These are phyloP conservation scores for Lavandula angustifolia DNA, from an alignment of 257 asterid species.

Conservation along the genomic window DNA sequence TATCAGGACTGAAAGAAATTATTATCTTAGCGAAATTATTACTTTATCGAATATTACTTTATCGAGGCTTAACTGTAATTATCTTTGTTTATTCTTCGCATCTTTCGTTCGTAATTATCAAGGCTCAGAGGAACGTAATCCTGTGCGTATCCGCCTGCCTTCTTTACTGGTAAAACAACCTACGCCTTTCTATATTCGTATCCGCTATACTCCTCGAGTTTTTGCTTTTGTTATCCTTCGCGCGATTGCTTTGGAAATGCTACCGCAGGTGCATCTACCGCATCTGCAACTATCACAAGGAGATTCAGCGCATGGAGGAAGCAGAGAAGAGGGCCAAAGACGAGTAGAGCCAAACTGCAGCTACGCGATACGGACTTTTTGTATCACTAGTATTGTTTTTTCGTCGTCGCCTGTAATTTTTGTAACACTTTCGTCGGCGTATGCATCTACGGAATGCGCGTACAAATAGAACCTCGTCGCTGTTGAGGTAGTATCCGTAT, in stretches of 20 bases:
- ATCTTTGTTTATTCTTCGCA: too few species aligned
- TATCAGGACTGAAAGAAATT: too few species aligned
- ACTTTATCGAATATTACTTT: too few species aligned
- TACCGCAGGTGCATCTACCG: slow-evolving; percentile 79
- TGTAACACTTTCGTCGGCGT: neutral
- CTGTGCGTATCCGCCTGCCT: slow-evolving; percentile 71
- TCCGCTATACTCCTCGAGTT: slow-evolving; percentile 5
- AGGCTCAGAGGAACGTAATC: slow-evolving; percentile 88
- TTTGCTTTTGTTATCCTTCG: slow-evolving; percentile 10
- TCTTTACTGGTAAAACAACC: slow-evolving; percentile 68
- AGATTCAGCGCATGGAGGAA: slow-evolving; percentile 76
- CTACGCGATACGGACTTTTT: neutral
- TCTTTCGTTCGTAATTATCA: too few species aligned
- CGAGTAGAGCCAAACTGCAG: slow-evolving; percentile 41
- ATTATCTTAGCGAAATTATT: too few species aligned
- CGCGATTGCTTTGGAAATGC: slow-evolving; percentile 5
- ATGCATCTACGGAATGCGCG: slow-evolving; percentile 5
- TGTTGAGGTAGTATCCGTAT: neutral
- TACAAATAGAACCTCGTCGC: neutral
- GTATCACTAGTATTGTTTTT: neutral
- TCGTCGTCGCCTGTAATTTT: slow-evolving; percentile 4
- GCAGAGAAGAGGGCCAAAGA: slow-evolving; percentile 83
- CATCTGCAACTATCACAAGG: slow-evolving; percentile 68
- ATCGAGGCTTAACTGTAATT: too few species aligned
- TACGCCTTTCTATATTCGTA: neutral